Evolutionary conservation across 192 early-diverging fungal species (phyloP).

Genomic region (Thamnidium elegans): DNA sequence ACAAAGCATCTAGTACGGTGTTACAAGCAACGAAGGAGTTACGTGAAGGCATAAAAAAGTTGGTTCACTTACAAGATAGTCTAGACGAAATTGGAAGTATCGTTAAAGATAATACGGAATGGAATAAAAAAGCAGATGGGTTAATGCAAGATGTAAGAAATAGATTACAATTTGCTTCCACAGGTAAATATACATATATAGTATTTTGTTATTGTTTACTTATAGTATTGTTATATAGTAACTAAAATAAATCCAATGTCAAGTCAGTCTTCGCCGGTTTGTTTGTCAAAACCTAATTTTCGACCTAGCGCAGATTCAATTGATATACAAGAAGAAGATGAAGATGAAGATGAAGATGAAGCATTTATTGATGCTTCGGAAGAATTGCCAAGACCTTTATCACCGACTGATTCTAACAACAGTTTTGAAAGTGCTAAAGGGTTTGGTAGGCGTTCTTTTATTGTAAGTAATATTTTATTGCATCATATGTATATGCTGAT

Average conservation of each 20-base stretch:
- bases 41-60: constrained; percentile 25
- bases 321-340: constrained; percentile 1
- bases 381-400: background rate
- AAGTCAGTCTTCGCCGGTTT: constrained; percentile 3
- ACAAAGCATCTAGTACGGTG: background rate
- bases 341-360: background rate
- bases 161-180: constrained; percentile 6
- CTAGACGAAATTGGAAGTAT: constrained; percentile 11
- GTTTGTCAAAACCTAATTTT: background rate
- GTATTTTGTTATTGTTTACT: background rate
- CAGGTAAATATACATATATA: constrained; percentile 6
- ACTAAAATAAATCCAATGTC: constrained; percentile 1
- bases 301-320: background rate
- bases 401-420: constrained; percentile 5
- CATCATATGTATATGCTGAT: too few relatives aligned
- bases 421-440: background rate
- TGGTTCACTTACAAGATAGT: constrained; percentile 29
- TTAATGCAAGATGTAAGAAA: constrained; percentile 20
- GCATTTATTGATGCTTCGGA: background rate
- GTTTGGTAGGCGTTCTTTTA: constrained; percentile 9
- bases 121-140: constrained; percentile 3
- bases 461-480: constrained; percentile 9
- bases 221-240: background rate
- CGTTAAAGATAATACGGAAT: background rate
- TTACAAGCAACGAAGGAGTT: constrained; percentile 11